Evolutionary conservation across 169 alveolate genomes (phyloP).

Genomic region (Plasmodium fragile): DNA sequence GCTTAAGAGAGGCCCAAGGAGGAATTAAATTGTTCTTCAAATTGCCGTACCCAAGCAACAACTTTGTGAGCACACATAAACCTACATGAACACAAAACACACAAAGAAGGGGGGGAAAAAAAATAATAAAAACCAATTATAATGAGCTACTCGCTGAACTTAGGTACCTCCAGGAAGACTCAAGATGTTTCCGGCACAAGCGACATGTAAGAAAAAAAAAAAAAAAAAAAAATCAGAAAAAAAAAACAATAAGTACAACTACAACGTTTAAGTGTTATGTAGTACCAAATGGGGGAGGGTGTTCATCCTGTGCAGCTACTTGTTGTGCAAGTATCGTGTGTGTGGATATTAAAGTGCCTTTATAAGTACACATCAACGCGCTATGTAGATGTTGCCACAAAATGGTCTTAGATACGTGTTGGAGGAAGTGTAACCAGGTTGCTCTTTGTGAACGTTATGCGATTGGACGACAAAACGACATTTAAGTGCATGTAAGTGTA

Average conservation of each 20-base stretch:
- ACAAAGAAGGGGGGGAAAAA: not conserved
- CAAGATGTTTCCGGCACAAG: conserved; percentile 41
- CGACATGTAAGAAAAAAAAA: conserved; percentile 35
- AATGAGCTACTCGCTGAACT: conserved; percentile 27
- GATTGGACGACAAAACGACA: not conserved
- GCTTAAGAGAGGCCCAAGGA: not conserved
- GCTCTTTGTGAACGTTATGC: not conserved
- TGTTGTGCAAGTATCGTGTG: not conserved
- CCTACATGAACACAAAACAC: not conserved
- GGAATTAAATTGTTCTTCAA: not conserved
- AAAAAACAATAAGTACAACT: not conserved
- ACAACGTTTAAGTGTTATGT: not conserved
- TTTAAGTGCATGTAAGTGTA: not conserved
- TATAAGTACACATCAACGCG: not conserved
- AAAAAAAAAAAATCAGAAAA: not conserved
- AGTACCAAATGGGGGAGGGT: not conserved
- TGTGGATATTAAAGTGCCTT: not conserved
- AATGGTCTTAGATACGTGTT: not conserved
- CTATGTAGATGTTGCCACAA: not conserved
- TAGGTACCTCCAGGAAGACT: conserved; percentile 20
- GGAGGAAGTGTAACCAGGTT: not conserved
- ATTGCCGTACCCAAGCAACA: not conserved
- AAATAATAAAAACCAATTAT: not conserved
- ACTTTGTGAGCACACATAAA: not conserved
- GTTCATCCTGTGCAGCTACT: not conserved